Evolutionary conservation across 768 basidiomycete genomes (phyloP).

Genomic region (Leccinum obscurum): DNA sequence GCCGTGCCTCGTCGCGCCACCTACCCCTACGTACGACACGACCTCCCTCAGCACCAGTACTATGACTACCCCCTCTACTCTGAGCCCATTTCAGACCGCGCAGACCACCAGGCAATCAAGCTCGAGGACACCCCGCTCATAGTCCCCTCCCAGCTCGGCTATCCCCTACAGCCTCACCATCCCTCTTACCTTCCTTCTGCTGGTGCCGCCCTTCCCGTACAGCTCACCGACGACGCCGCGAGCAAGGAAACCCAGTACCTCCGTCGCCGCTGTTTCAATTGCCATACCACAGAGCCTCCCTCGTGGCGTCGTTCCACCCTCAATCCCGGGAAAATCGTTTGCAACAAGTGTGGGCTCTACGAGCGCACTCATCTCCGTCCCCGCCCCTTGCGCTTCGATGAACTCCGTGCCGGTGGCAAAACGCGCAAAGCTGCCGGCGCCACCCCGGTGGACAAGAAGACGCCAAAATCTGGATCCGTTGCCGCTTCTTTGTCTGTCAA

Average conservation of each 20-base stretch:
- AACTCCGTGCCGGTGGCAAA: conserved; percentile 84
- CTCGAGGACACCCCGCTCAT: conserved; percentile 61
- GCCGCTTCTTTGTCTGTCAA: conserved; percentile 49
- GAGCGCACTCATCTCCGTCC: conserved; percentile 86
- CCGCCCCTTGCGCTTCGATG: conserved; percentile 83
- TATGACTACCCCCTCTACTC: conserved; percentile 39
- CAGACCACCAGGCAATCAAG: conserved; percentile 48
- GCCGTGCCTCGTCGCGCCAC: conserved; percentile 61
- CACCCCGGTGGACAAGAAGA: conserved; percentile 33
- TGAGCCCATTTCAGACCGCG: conserved; percentile 37
- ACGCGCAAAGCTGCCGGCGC: conserved; percentile 50
- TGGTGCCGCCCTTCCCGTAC: conserved; percentile 56
- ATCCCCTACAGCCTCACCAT: conserved; percentile 32
- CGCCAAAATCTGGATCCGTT: conserved; percentile 35
- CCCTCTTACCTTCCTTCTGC: conserved; percentile 42
- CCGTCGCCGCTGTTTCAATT: conserved; percentile 85
- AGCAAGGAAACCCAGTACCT: conserved; percentile 91
- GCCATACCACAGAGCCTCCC: conserved; percentile 88
- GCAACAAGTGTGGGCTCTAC: conserved; percentile 92
- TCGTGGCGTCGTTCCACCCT: conserved; percentile 86
- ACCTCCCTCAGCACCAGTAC: conserved; percentile 48
- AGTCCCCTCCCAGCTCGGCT: conserved; percentile 59
- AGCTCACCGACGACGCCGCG: conserved; percentile 89
- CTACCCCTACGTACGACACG: conserved; percentile 75
- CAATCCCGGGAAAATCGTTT: conserved; percentile 90